Percentiles rank a stretch among this genome's conserved stretches.
phyloP scores from a whole-genome alignment of 768 basidiomycete genomes.

The Rhodotorula paludigena region DNA sequence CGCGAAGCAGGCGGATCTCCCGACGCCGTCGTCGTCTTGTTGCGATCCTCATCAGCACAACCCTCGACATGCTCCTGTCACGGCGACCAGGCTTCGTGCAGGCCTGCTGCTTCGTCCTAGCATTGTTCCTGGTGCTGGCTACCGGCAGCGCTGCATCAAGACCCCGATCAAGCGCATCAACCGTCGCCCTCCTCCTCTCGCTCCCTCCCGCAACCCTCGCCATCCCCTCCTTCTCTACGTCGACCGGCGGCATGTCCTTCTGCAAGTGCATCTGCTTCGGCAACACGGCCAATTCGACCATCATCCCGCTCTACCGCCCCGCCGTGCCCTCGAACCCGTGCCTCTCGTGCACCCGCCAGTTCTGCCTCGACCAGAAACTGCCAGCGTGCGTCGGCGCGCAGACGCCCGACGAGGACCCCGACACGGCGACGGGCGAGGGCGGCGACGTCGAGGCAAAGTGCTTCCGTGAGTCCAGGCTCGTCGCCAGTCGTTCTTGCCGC shows the following conservation, averaged over 20 bases:
- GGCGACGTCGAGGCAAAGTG: conserved; percentile 52
- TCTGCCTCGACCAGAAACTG: conserved; percentile 51
- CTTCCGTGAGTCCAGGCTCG: conserved; percentile 47
- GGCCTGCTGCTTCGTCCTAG: no score
- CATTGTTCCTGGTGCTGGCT: no score
- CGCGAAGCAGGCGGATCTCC: no score
- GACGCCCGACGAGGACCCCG: conserved; percentile 47
- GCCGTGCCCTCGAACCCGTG: conserved; percentile 48
- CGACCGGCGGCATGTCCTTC: conserved; percentile 30
- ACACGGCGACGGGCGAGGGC: conserved; percentile 50
- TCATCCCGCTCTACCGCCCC: conserved; percentile 50
- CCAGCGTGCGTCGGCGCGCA: conserved; percentile 46
- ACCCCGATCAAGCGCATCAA: no score
- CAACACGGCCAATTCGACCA: conserved; percentile 45
- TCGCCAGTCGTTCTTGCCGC: background rate
- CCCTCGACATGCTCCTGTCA: no score
- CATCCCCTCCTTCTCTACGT: background rate
- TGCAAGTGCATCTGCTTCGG: conserved; percentile 49
- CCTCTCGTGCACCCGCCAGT: conserved; percentile 49
- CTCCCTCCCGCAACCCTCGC: background rate
- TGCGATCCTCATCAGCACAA: no score
- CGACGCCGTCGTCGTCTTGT: no score
- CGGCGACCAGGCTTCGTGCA: no score
- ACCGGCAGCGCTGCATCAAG: no score
- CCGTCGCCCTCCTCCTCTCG: background rate